Evolutionary conservation across 192 early-diverging fungal species (phyloP).

Genomic region (Backusella psychrophila): DNA sequence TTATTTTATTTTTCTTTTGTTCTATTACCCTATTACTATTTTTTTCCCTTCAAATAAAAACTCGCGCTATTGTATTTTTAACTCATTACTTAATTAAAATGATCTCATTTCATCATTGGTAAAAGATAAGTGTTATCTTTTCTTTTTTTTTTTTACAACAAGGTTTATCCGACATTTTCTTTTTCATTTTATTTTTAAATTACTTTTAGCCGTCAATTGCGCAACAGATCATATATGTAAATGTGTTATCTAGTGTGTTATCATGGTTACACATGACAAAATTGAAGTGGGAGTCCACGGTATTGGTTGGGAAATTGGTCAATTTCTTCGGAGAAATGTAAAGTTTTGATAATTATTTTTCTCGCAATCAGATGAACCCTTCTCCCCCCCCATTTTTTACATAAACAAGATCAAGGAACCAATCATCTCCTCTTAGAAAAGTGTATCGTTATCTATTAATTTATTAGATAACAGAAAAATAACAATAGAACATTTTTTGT

Average conservation of each 20-base stretch:
- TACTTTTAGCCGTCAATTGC: constrained; percentile 6
- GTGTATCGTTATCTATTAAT: neutral
- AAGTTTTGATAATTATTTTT: neutral
- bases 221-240: neutral
- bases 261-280: neutral
- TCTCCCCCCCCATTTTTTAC: neutral
- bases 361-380: constrained; percentile 2
- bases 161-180: neutral
- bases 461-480: constrained; percentile 2
- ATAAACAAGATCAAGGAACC: neutral
- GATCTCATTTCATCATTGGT: constrained; percentile 1
- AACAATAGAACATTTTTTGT: neutral
- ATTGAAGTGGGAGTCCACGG: neutral
- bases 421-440: neutral
- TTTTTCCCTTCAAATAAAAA: neutral
- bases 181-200: constrained; percentile 1
- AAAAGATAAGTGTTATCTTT: constrained; percentile 5
- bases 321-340: constrained; percentile 4
- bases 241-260: neutral
- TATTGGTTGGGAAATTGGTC: neutral
- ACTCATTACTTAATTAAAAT: neutral
- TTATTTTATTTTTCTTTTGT: constrained; percentile 5
- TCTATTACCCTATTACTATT: neutral
- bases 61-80: constrained; percentile 4
- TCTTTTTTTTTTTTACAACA: neutral